Evolutionary conservation across 192 early-diverging fungal genomes (phyloP).

Genomic region (Backusella morwellensis): DNA sequence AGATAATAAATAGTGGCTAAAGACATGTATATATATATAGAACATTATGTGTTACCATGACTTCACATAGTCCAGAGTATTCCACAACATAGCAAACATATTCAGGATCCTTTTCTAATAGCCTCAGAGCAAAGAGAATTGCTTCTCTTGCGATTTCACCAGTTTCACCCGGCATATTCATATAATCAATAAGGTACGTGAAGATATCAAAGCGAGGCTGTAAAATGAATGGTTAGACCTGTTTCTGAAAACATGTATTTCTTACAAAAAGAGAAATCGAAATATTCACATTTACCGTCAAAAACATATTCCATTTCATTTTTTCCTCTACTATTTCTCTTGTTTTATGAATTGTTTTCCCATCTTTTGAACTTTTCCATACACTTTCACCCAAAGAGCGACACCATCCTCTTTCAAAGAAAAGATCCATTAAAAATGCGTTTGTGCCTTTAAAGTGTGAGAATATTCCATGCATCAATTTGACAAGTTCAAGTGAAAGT

Average conservation of each 20-base stretch:
- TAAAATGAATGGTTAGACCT: not conserved
- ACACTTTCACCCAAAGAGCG: constrained; percentile 38
- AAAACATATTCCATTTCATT: constrained; percentile 36
- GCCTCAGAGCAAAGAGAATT: constrained; percentile 33
- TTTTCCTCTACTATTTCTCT: constrained; percentile 37
- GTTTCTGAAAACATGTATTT: not conserved
- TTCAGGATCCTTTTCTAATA: constrained; percentile 39
- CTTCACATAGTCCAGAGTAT: constrained; percentile 40
- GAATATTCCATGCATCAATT: constrained; percentile 38
- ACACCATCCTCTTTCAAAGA: constrained; percentile 42
- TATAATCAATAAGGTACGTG: constrained; percentile 36
- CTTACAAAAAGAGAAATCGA: not conserved
- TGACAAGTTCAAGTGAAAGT: constrained; percentile 37
- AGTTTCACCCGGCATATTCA: constrained; percentile 41
- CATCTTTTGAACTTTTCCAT: constrained; percentile 31
- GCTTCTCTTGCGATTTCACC: constrained; percentile 41
- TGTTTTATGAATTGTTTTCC: constrained; percentile 27
- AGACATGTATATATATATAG: not conserved
- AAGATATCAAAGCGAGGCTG: constrained; percentile 42
- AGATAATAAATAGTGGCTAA: not conserved
- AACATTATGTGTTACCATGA: constrained; percentile 25
- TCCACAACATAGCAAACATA: constrained; percentile 39
- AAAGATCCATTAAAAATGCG: constrained; percentile 38
- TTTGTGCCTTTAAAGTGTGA: constrained; percentile 40
- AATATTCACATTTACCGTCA: constrained; percentile 21